These are phyloP conservation scores for Xylaria bambusicola DNA, from an alignment of 495 filamentous ascomycete genomes.

Conservation along the genomic window DNA sequence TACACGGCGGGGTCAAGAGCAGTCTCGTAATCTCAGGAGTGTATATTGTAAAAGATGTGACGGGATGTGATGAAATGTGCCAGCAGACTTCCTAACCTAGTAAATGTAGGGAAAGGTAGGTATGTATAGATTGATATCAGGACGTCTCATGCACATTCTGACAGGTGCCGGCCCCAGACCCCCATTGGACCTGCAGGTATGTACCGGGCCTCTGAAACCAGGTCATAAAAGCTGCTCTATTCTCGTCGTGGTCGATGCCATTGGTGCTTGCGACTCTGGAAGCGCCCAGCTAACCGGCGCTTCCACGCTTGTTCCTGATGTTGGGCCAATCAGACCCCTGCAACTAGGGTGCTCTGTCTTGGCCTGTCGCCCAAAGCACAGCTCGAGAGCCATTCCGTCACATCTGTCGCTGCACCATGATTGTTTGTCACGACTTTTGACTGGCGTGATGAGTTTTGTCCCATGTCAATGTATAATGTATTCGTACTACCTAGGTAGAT, in stretches of 20 bases:
- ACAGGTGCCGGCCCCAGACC: constrained; percentile 24
- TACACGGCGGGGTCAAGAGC: neutral
- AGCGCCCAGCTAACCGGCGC: constrained; percentile 32
- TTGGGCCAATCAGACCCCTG: constrained; percentile 26
- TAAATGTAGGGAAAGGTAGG: neutral
- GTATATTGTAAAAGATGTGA: constrained; percentile 7
- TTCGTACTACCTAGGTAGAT: neutral
- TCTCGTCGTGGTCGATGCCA: constrained; percentile 22
- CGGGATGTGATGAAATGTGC: no score
- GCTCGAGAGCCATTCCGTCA: constrained; percentile 24
- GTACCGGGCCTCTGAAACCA: constrained; percentile 19
- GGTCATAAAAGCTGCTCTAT: constrained; percentile 26
- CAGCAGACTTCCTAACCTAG: neutral
- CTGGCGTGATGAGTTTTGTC: constrained; percentile 12
- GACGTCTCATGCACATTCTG: constrained; percentile 25
- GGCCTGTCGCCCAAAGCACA: constrained; percentile 21
- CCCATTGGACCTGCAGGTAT: constrained; percentile 23
- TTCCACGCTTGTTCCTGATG: constrained; percentile 21
- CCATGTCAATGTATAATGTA: constrained; percentile 2
- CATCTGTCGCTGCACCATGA: constrained; percentile 24
- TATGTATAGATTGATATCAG: constrained; percentile 9
- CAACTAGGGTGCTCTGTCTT: constrained; percentile 22
- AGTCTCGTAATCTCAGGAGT: neutral
- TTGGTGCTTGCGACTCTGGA: constrained; percentile 26
- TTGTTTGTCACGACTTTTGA: neutral